Evolutionary conservation across 2,329 filamentous ascomycete genomes (phyloP), one percentile per base, ranked within the genome.

Genomic region (Zarea fungicola): DNA sequence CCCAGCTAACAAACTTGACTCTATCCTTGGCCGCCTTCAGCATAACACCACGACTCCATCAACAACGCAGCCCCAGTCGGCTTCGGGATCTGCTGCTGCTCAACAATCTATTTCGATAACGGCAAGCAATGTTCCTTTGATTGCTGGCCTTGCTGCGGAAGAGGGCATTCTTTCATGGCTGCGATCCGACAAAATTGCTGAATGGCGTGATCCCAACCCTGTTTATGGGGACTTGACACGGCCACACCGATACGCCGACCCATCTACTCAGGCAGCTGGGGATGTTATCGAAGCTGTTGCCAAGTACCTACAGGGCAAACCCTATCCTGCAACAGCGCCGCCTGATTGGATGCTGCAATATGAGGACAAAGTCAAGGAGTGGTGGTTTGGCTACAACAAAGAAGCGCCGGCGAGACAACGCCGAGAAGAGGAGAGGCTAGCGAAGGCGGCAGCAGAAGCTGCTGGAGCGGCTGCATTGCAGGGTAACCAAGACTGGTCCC

Each of bases 331-430:
- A 2, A 72, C 59, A 1, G 69, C 75, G 36, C 75, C 79, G 4
- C 77, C 80, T 1, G 69, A 71, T 16, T 79, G 77, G 70, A 69
- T 81, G 54, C 63, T 62, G 9, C 63, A 71, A 19, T 68, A 75
- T 26, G 61, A 70, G 3, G 72, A 72, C 26, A 70, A 70, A 52
- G 65, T 73, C 0, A 70, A 71, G 9, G 72, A 78, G 53, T 83
- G 78, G 78, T 74, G 72, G 65, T 61, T 71, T 10, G 76, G 75
- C 0, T 74, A 71, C 52, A 68, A 69, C 48, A 69, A 65, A 51
- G 71, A 71, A 44, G 39, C 60, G 11, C 62, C 66, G 8, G 58
- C 60, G 2, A 66, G 65, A 39, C 64, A 72, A 40, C 69, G 69
- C 48, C 66, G 61, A 42, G 64, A 65, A 23, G 65, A 69, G 2